Base-by-base conservation (phyloP, 169 alveolate genomes). In the Plasmodium cynomolgi region DNA sequence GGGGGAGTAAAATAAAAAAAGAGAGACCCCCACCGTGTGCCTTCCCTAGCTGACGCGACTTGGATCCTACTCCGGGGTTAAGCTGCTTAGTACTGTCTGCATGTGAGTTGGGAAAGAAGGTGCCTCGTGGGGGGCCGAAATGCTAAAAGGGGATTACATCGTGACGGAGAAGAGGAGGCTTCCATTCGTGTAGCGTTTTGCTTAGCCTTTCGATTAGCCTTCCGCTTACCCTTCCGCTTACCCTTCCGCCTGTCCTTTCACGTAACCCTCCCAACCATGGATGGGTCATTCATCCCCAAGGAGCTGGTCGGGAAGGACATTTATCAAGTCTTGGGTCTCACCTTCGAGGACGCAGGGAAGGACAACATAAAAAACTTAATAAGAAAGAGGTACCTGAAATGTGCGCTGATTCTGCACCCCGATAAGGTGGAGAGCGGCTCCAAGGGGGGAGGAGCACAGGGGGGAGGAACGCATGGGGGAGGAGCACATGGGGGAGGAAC, bases 301-400 rank as follows among this genome's bases (percentile, higher is more conserved):
- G 94, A 88, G 50, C 75, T 88, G 29, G 62, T 29, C 17, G 94
- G 94, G 23, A 88, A 75, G 44, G 94, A 88, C 39, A 88, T 88
- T 9, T 88, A 88, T 13, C 79, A 88, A 73, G 75, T 88, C 15
- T n/a, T 88, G 23, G 94, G 88, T 1, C 47, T 88, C n/a, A 56
- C 37, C 82, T 54, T 44, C 41, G 71, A 58, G 0, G 86, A 80
- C 41, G 62, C 83, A 34, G 72, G 44, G 79, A 88, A 68, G 44
- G 91, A 79, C 37, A 47, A 88, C 72, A 81, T 81, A 79, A 77
- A 58, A 41, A 77, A 79, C 50, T 34, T 88, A 68, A 88, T 88
- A 20, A 77, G 94, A 58, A 88, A 81, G 50, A 77, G 58, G 34
- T 88, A 88, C 83, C 50, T 88, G 33, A 88, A 88, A 33, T 79